These are phyloP conservation scores for Scheffersomyces parashehatae DNA, from an alignment of 1,139 yeast genomes.

Conservation along the genomic window DNA sequence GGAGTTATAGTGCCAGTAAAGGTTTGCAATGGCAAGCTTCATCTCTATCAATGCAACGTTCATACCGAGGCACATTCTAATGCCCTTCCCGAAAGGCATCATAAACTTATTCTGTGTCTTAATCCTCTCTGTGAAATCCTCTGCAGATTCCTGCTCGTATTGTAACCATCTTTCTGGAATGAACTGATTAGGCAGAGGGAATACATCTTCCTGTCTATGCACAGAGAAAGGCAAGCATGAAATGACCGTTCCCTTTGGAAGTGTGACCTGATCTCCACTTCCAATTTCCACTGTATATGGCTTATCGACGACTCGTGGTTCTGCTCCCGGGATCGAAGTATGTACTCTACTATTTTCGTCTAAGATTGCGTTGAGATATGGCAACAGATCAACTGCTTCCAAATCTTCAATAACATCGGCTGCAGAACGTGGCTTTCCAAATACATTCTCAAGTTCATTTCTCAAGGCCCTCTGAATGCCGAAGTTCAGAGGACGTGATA, in stretches of 20 bases:
- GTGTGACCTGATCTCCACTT: constrained; percentile 21
- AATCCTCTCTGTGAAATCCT: constrained; percentile 37
- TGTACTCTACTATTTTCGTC: constrained; percentile 62
- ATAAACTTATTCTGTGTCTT: constrained; percentile 52
- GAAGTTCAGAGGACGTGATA: constrained; percentile 51
- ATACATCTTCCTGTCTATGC: constrained; percentile 53
- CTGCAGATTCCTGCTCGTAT: constrained; percentile 30
- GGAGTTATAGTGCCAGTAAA: constrained; percentile 50
- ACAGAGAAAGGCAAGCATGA: constrained; percentile 68
- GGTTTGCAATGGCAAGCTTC: constrained; percentile 55
- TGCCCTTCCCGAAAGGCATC: constrained; percentile 74
- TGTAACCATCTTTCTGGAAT: constrained; percentile 65
- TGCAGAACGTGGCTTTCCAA: constrained; percentile 30
- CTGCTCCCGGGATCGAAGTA: constrained; percentile 75
- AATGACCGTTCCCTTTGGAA: constrained; percentile 59
- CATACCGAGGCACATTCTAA: constrained; percentile 77
- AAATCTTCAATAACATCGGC: constrained; percentile 30
- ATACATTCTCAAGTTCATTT: constrained; percentile 38
- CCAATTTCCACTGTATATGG: constrained; percentile 19
- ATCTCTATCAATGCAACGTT: constrained; percentile 67
- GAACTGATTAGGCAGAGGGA: constrained; percentile 52
- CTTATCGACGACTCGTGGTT: constrained; percentile 54
- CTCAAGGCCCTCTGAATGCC: constrained; percentile 43
- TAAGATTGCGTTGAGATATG: constrained; percentile 57
- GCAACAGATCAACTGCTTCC: constrained; percentile 49